A percentile compares a stretch with the other conserved stretches of the same genome.
phyloP scores from a whole-genome alignment of 768 basidiomycete species.

The Calocera cornea region DNA sequence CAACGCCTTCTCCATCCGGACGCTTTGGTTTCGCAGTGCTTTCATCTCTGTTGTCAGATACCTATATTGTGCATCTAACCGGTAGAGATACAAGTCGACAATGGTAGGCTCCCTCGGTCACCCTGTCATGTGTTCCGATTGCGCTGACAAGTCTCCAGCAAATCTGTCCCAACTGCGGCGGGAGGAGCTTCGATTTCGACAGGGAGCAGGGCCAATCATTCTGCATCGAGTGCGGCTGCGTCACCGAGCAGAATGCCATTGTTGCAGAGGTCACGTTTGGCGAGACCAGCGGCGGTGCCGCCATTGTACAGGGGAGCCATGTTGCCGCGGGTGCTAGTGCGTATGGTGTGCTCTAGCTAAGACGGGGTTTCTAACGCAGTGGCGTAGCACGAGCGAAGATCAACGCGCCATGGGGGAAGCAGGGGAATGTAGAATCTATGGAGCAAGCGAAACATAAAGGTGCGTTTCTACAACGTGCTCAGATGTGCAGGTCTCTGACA shows the following conservation, averaged over 20 bases:
- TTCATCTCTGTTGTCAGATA: too few relatives aligned
- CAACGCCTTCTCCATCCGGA: too few relatives aligned
- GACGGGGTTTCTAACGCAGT: background rate
- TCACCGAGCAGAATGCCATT: slow-evolving; percentile 85
- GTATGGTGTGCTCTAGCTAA: slow-evolving; percentile 24
- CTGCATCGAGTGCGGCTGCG: slow-evolving; percentile 74
- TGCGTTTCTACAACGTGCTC: slow-evolving; percentile 24
- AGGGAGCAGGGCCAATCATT: slow-evolving; percentile 72
- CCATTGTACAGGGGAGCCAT: slow-evolving; percentile 89
- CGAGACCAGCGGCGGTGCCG: slow-evolving; percentile 83
- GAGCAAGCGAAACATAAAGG: slow-evolving; percentile 89
- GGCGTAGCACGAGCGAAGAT: slow-evolving; percentile 61
- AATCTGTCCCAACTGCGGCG: background rate
- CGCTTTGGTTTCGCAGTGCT: too few relatives aligned
- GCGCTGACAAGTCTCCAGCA: background rate
- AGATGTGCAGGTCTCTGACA: background rate
- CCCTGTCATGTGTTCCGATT: too few relatives aligned
- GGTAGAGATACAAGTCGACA: too few relatives aligned
- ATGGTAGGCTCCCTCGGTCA: too few relatives aligned
- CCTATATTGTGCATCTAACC: too few relatives aligned
- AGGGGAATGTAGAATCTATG: slow-evolving; percentile 65
- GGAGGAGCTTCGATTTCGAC: slow-evolving; percentile 26
- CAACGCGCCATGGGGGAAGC: slow-evolving; percentile 68
- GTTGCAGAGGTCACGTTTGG: slow-evolving; percentile 91
- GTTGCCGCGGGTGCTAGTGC: slow-evolving; percentile 83